A percentile compares a stretch with the other conserved stretches of the same genome.
phyloP scores from a whole-genome alignment of 2,329 filamentous ascomycete species.

The Hypoxylon sp. region DNA sequence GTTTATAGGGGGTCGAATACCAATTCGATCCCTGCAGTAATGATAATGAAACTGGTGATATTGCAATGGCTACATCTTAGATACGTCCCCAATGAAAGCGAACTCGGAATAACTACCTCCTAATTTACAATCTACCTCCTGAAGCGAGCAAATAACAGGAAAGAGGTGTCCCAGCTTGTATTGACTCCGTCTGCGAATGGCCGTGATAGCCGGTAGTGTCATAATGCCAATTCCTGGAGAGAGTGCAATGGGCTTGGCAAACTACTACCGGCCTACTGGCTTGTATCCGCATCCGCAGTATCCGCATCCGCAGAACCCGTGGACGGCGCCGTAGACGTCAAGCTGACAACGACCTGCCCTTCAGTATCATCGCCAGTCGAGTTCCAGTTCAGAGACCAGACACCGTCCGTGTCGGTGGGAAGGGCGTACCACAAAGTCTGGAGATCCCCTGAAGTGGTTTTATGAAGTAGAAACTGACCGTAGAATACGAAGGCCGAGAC shows the following conservation, averaged over 20 bases:
- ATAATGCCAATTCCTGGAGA: conserved; percentile 1
- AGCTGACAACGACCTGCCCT: conserved; percentile 39
- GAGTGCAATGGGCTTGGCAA: neutral
- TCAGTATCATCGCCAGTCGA: conserved; percentile 38
- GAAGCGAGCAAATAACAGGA: neutral
- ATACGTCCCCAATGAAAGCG: conserved; percentile 5
- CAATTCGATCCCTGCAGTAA: neutral
- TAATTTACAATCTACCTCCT: conserved; percentile 7
- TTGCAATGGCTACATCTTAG: neutral
- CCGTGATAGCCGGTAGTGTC: neutral
- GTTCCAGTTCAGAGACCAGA: conserved; percentile 49
- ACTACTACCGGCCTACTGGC: neutral
- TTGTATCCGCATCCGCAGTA: too few relatives aligned
- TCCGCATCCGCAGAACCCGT: neutral
- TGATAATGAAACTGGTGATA: neutral
- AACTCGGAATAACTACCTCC: conserved; percentile 1
- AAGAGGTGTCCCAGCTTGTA: conserved; percentile 8
- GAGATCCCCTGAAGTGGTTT: conserved; percentile 32
- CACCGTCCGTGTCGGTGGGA: conserved; percentile 38
- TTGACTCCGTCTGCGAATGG: neutral
- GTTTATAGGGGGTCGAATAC: neutral
- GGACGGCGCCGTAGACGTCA: conserved; percentile 43
- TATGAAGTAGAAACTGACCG: conserved; percentile 43
- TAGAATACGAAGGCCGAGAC: conserved; percentile 47
- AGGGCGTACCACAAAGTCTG: conserved; percentile 47